Conservation (phyloP, 1,139 yeast genomes). For the Wickerhamomyces sp. region DNA sequence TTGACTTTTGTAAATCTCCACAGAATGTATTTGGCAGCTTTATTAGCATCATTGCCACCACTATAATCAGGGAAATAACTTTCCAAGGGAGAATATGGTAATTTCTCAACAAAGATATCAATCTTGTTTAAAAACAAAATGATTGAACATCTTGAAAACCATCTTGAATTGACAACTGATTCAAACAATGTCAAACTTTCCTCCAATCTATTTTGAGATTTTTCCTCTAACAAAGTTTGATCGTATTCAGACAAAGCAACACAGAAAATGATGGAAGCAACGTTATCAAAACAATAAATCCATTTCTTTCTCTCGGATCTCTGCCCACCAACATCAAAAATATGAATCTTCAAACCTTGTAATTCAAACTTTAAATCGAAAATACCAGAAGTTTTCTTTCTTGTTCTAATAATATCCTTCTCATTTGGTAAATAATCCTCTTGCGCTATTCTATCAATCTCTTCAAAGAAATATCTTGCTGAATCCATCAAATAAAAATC, state of each 20-base stretch:
- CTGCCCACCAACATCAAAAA: conserved; percentile 94
- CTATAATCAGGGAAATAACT: conserved; percentile 84
- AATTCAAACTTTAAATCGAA: conserved; percentile 76
- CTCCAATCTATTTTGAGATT: conserved; percentile 72
- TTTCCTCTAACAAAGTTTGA: conserved; percentile 78
- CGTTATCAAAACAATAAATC: conserved; percentile 95
- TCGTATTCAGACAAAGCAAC: conserved; percentile 90
- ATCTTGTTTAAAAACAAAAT: conserved; percentile 85
- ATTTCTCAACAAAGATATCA: conserved; percentile 82
- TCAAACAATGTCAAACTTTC: conserved; percentile 84
- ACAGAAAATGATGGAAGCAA: conserved; percentile 82
- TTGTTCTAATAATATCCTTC: conserved; percentile 76
- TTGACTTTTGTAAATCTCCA: conserved; percentile 89
- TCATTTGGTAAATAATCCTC: conserved; percentile 65
- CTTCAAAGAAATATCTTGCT: conserved; percentile 72
- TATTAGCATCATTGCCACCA: conserved; percentile 83
- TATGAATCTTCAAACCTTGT: conserved; percentile 72
- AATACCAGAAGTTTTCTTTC: conserved; percentile 91
- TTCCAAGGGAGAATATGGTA: conserved; percentile 77
- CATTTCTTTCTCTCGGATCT: conserved; percentile 90
- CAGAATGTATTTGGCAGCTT: conserved; percentile 89
- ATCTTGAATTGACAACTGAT: conserved; percentile 87
- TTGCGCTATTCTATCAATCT: conserved; percentile 56
- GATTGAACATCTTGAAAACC: conserved; percentile 85
- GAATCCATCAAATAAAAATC: conserved; percentile 85